A percentile compares a stretch with the other conserved stretches of the same genome.
Conservation (phyloP, 148 eudicot genomes). For the Camellia lanceoleosa region DNA sequence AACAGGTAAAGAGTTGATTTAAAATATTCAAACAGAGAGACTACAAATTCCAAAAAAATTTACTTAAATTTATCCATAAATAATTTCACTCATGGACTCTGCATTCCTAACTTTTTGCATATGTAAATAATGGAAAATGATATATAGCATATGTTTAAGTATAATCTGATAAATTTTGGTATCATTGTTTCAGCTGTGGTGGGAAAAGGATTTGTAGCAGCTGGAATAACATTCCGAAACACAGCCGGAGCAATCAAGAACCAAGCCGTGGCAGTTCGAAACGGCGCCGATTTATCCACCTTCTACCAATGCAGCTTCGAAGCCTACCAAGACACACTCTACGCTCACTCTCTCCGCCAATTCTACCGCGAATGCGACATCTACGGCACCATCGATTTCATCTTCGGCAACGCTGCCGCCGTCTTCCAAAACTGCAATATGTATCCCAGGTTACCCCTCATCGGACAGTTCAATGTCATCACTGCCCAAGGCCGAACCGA, state of each 20-base stretch:
- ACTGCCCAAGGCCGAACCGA: constrained; percentile 86
- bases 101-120: background rate
- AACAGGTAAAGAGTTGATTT: too few species aligned
- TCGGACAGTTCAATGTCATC: constrained; percentile 61
- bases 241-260: constrained; percentile 74
- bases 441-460: constrained; percentile 53
- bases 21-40: too few species aligned
- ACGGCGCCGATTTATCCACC: constrained; percentile 64
- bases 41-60: too few species aligned
- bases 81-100: background rate
- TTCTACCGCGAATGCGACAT: constrained; percentile 75
- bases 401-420: constrained; percentile 76
- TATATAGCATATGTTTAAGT: too few species aligned
- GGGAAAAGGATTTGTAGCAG: constrained; percentile 57
- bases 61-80: background rate
- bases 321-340: constrained; percentile 83
- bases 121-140: too few species aligned
- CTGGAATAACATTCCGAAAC: constrained; percentile 62
- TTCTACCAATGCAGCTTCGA: constrained; percentile 83
- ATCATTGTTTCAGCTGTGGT: constrained; percentile 49
- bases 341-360: constrained; percentile 70
- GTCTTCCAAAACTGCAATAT: constrained; percentile 73
- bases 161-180: too few species aligned
- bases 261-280: constrained; percentile 81
- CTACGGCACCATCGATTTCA: constrained; percentile 82